phyloP scores from a whole-genome alignment of 2,329 filamentous ascomycete species.

The Fusarium aywerte region DNA sequence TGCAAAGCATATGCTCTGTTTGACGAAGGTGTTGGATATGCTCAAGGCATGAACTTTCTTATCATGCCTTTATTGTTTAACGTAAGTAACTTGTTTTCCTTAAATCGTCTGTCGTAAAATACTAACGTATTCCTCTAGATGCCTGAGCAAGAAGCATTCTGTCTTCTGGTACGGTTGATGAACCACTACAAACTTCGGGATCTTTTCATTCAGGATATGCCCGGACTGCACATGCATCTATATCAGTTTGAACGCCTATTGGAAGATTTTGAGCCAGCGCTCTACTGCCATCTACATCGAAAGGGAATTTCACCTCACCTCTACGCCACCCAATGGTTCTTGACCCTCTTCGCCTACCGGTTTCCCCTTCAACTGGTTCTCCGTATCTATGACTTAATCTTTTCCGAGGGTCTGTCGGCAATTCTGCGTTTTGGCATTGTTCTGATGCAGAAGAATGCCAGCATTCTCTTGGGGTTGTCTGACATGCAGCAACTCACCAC shows the following conservation, averaged over 20 bases:
- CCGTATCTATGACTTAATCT: slow-evolving; percentile 93
- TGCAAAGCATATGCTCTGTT: slow-evolving; percentile 98
- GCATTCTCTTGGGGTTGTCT: slow-evolving; percentile 80
- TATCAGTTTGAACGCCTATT: slow-evolving; percentile 95
- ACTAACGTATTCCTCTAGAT: slow-evolving; percentile 64
- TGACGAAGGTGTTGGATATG: slow-evolving; percentile 94
- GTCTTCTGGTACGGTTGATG: slow-evolving; percentile 92
- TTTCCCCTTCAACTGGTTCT: slow-evolving; percentile 96
- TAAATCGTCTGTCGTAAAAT: neutral
- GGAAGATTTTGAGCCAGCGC: slow-evolving; percentile 91
- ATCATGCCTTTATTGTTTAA: slow-evolving; percentile 97
- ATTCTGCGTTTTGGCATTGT: slow-evolving; percentile 95
- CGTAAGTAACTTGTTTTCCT: slow-evolving; percentile 59
- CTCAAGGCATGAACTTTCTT: slow-evolving; percentile 98
- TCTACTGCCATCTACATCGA: slow-evolving; percentile 93
- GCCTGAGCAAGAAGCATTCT: slow-evolving; percentile 97
- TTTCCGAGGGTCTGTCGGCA: slow-evolving; percentile 91
- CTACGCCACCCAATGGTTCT: slow-evolving; percentile 98
- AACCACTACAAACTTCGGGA: slow-evolving; percentile 94
- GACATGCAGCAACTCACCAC: slow-evolving; percentile 91
- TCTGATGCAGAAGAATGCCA: slow-evolving; percentile 93
- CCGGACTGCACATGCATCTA: slow-evolving; percentile 89
- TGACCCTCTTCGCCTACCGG: slow-evolving; percentile 97
- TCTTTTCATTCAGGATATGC: slow-evolving; percentile 96
- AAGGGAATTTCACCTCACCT: slow-evolving; percentile 89